Conservation (phyloP, 805 yeast genomes). For the Zygosaccharomyces bailii region DNA sequence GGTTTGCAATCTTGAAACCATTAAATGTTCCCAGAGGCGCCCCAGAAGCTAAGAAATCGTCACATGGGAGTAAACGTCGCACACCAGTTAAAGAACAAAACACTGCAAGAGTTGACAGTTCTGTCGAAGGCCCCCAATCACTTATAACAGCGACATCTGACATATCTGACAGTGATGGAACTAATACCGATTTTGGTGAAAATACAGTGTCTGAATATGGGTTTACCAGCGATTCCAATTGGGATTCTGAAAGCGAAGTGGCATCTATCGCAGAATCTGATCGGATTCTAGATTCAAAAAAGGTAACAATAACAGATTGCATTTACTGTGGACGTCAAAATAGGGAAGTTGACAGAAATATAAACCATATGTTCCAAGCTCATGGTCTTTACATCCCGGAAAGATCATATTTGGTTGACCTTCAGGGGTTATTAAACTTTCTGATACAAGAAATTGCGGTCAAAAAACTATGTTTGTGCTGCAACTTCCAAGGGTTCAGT, state of each 20-base stretch:
- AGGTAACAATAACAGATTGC: slow-evolving; percentile 48
- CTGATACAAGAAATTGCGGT: slow-evolving; percentile 76
- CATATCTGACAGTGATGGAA: slow-evolving; percentile 43
- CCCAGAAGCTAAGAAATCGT: not conserved
- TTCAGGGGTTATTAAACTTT: slow-evolving; percentile 68
- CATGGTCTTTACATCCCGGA: slow-evolving; percentile 94
- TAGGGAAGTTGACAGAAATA: slow-evolving; percentile 52
- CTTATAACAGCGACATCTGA: slow-evolving; percentile 54
- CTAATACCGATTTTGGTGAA: slow-evolving; percentile 38
- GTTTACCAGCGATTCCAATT: slow-evolving; percentile 40
- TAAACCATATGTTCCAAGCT: slow-evolving; percentile 69
- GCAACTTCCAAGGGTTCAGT: slow-evolving; percentile 79
- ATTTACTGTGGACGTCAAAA: slow-evolving; percentile 56
- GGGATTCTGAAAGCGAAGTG: slow-evolving; percentile 34
- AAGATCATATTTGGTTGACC: slow-evolving; percentile 59
- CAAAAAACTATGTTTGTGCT: slow-evolving; percentile 79
- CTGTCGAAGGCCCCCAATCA: slow-evolving; percentile 17
- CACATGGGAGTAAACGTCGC: not conserved
- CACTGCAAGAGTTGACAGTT: not conserved
- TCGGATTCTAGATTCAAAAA: slow-evolving; percentile 26
- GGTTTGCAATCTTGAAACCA: slow-evolving; percentile 37
- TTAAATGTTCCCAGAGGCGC: slow-evolving; percentile 11
- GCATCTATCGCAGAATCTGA: slow-evolving; percentile 23
- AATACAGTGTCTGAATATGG: slow-evolving; percentile 53
- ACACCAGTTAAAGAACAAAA: not conserved